Conservation (phyloP, 129 eudicot genomes). For the Chrysanthemum seticuspe region DNA sequence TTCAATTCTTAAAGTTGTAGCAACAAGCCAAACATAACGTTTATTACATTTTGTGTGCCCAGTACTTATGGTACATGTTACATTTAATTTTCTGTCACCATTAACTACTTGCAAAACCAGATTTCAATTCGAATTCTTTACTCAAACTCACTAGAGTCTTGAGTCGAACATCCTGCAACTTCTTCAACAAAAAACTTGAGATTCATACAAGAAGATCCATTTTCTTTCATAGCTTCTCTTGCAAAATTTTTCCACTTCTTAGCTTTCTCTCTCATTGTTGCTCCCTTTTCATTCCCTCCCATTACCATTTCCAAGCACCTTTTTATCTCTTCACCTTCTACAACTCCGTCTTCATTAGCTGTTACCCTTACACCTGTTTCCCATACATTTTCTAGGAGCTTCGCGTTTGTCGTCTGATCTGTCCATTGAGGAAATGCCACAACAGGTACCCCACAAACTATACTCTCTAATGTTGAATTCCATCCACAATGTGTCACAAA, state of each 20-base stretch:
- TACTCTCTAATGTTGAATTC: conserved; percentile 41
- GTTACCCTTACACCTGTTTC: conserved; percentile 33
- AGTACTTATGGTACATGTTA: too few relatives aligned
- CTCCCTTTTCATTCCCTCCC: conserved; percentile 30
- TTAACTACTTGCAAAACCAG: not conserved
- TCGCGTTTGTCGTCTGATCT: conserved; percentile 38
- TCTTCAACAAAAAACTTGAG: conserved; percentile 34
- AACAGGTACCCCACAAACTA: conserved; percentile 34
- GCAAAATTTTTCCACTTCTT: conserved; percentile 31
- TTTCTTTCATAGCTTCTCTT: conserved; percentile 33
- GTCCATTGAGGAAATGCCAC: conserved; percentile 41
- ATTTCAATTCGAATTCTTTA: not conserved
- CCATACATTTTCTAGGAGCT: conserved; percentile 33
- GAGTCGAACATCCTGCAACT: conserved; percentile 4
- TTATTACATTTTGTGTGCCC: too few relatives aligned
- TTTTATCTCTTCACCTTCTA: conserved; percentile 31
- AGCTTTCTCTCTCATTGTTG: conserved; percentile 29
- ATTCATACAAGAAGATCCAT: conserved; percentile 34
- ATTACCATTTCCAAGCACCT: conserved; percentile 35
- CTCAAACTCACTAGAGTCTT: not conserved
- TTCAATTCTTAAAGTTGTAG: too few relatives aligned
- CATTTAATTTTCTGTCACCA: too few relatives aligned
- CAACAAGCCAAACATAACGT: too few relatives aligned
- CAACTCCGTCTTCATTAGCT: conserved; percentile 24
- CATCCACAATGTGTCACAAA: conserved; percentile 46